Base-by-base conservation (phyloP, 2,329 filamentous ascomycete species). In the Xylariomycetidae sp. region DNA sequence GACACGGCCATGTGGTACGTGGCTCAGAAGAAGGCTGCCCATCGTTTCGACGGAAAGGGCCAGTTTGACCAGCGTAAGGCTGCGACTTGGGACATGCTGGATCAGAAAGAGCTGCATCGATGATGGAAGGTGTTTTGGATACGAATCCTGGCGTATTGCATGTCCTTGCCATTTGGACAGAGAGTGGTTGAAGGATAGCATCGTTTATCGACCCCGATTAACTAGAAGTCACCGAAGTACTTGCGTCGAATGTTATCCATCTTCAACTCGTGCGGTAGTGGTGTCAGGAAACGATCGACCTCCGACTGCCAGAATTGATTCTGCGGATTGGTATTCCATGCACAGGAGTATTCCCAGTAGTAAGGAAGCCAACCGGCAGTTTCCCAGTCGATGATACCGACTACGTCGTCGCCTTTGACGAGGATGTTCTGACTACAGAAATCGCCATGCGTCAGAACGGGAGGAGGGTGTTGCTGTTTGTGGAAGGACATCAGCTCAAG, bases 1-100 rank as follows among this genome's bases (percentile, higher is more conserved):
- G 48, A 59, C 25, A 46, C 46, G 4, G 58, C 54, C 3, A 60
- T 67, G 56, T 42, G 32, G 33, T 68, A 68, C 44, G 54, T 57
- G 13, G 40, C 54, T 26, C 37, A 46, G 28, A 68, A 68, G 47
- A 59, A 51, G 37, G 52, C 47, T 5, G 45, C 58, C 26, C 58
- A 63, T 43, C 56, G 63, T 1, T 67, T 67, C 38, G 60, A 66
- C 10, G 32, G 46, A 54, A 55, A 26, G 42, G 53, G 33, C 47
- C 49, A 10, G 16, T 60, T 52, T 40, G 52, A 61, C 40, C 41
- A 42, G 20, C 37, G 15, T 5, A 57, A 49, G 35, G 45, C 47
- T 25, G 39, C 59, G 23, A 65, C 56, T 10, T 65, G 54, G 47
- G 56, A 64, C 33, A 42, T 61, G 36, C 33, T 69, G 3, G 35